These are phyloP conservation scores for Ophiostoma fasciatum DNA, from an alignment of 2,329 filamentous ascomycete species.

Conservation along the genomic window DNA sequence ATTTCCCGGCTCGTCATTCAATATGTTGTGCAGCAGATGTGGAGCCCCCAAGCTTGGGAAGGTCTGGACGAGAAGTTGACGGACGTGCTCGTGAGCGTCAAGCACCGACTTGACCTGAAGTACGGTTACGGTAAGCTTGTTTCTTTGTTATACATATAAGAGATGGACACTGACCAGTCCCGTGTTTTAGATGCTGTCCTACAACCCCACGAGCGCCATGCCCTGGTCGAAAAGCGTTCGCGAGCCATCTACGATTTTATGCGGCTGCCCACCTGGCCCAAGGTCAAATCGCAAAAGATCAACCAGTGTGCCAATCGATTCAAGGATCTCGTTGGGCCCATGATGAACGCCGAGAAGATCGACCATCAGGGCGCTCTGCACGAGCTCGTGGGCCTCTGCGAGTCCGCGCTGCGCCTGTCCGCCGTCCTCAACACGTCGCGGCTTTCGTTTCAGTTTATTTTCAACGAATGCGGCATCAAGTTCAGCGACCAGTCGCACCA, in stretches of 20 bases:
- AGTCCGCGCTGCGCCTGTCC: conserved; percentile 29
- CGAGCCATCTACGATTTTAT: conserved; percentile 20
- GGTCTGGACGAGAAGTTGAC: conserved; percentile 15
- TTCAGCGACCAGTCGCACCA: conserved; percentile 34
- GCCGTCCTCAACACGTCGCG: conserved; percentile 29
- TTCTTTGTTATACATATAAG: not conserved
- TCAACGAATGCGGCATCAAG: conserved; percentile 33
- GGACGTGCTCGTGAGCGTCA: conserved; percentile 13
- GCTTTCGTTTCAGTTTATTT: conserved; percentile 22
- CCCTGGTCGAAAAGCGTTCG: conserved; percentile 22
- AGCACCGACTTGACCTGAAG: conserved; percentile 9
- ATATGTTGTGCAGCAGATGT: conserved; percentile 21
- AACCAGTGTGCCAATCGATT: conserved; percentile 13
- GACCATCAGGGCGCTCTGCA: conserved; percentile 22
- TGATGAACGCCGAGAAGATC: conserved; percentile 25
- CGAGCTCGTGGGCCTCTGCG: conserved; percentile 27
- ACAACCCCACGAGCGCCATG: conserved; percentile 18
- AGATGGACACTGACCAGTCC: not conserved
- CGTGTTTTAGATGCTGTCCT: conserved; percentile 4
- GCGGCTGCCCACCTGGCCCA: conserved; percentile 15
- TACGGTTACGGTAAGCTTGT: conserved; percentile 16
- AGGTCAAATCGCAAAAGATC: conserved; percentile 14
- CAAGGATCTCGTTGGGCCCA: conserved; percentile 25
- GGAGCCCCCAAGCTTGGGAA: conserved; percentile 20
- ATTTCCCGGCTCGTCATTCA: conserved; percentile 23